Evolutionary conservation across 2,329 filamentous ascomycete genomes (phyloP).

Genomic region (Colletotrichum nymphaeae): DNA sequence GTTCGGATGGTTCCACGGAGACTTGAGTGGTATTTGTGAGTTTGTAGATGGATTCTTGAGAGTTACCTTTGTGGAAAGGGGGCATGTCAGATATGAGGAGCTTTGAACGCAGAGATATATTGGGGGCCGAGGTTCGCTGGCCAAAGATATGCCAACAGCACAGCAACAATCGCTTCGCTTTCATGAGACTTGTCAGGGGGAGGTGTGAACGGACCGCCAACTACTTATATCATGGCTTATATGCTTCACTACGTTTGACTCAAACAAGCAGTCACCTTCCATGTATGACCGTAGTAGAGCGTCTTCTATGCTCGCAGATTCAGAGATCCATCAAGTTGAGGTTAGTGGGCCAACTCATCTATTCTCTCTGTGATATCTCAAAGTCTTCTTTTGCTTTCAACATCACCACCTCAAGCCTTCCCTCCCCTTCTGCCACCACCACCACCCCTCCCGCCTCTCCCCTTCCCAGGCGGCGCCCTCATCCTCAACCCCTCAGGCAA

Average conservation of each 20-base stretch:
- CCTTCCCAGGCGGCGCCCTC: conserved; percentile 61
- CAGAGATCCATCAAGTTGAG: too few species aligned
- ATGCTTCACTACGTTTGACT: too few species aligned
- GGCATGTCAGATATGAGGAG: neutral
- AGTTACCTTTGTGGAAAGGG: neutral
- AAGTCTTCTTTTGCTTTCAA: neutral
- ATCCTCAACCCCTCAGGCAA: conserved; percentile 70
- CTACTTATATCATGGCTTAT: too few species aligned
- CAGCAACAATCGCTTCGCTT: neutral
- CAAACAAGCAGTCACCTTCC: too few species aligned
- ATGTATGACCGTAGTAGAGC: too few species aligned
- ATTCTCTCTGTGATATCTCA: neutral
- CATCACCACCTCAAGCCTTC: neutral
- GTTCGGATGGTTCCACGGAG: neutral
- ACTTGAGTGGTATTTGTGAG: neutral
- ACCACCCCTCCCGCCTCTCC: conserved; percentile 49
- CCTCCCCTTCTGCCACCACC: conserved; percentile 42
- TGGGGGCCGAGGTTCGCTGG: neutral
- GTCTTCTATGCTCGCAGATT: too few species aligned
- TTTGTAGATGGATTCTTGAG: neutral
- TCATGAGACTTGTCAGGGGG: too few species aligned
- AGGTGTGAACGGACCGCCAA: neutral
- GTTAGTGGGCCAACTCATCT: neutral
- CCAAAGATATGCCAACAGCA: neutral
- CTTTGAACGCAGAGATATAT: neutral